Evolutionary conservation across 257 asterid species (phyloP), one percentile per base, ranked within the genome.

Genomic region (Solanum ossicruentum): DNA sequence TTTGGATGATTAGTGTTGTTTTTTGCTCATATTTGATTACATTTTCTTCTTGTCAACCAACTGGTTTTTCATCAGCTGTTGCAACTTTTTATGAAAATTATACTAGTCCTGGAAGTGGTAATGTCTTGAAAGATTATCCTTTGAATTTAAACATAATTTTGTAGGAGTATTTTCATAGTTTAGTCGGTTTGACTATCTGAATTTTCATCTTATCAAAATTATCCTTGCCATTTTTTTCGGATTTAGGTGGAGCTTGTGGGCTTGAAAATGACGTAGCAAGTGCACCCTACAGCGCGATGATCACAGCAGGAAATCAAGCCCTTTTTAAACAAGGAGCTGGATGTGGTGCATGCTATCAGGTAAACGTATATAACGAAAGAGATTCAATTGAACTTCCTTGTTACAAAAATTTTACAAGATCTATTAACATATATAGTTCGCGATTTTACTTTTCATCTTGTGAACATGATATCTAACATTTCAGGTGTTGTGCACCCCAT

Each of bases 261-360:
- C 45, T 83, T 2, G 78, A 43, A 47, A 26, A 83, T 83, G 85
- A 83, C 2, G 79, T 83, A 23, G 80, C 63, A 13, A 3, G 10
- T 12, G 16, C 17, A 39, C 85, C 80, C 2, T 83, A 60, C 51
- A 83, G 65, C 47, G 63, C 12, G 0, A 65, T 83, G 85, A 83
- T 83, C 20, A 60, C 80, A 1, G 85, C 85, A 2, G 85, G 85
- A 10, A 83, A 83, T 83, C 79, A 65, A 83, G 75, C 5, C 12
- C 80, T 83, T n/a, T 83, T 17, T 43, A 20, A 49, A 8, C 60
- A 39, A 10, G 80, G 85, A 13, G 6, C 12, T 23, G 80, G 80
- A 9, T 83, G 85, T 49, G 85, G 85, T n/a, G 58, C 43, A 60
- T 63, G 85, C 85, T 83, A 63, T 6, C 56, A 83, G 75, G 85